Evolutionary conservation across 768 basidiomycete species (phyloP).

Genomic region (Wakefieldia striispora): DNA sequence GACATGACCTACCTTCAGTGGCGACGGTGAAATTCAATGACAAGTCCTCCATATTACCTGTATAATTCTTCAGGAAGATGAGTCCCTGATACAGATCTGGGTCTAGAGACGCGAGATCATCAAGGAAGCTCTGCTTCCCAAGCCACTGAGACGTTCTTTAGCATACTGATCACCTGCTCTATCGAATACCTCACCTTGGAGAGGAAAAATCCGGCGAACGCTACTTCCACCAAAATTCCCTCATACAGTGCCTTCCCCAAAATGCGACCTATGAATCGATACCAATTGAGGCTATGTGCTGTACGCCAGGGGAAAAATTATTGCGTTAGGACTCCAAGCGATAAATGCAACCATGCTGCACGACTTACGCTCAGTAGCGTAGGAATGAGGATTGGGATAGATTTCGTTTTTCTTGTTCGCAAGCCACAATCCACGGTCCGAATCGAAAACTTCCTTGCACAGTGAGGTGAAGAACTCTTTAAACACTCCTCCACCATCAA

Average conservation of each 20-base stretch:
- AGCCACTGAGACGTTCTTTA: constrained; percentile 64
- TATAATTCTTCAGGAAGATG: constrained; percentile 89
- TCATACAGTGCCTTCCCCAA: constrained; percentile 97
- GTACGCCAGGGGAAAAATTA: neutral
- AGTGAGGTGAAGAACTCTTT: constrained; percentile 96
- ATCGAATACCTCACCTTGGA: constrained; percentile 56
- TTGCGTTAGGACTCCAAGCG: neutral
- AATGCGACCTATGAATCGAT: constrained; percentile 88
- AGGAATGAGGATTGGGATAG: constrained; percentile 91
- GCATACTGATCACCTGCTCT: neutral
- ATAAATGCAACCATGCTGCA: neutral
- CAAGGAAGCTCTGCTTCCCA: constrained; percentile 86
- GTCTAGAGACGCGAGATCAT: constrained; percentile 90
- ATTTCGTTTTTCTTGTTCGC: constrained; percentile 88
- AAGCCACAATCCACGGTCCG: constrained; percentile 92
- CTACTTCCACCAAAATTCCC: constrained; percentile 91
- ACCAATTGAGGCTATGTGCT: constrained; percentile 91
- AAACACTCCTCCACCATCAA: constrained; percentile 96
- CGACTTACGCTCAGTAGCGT: constrained; percentile 79
- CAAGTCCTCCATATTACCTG: constrained; percentile 82
- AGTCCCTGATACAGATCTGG: constrained; percentile 91
- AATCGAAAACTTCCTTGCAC: constrained; percentile 92
- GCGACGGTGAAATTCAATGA: constrained; percentile 88
- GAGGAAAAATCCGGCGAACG: constrained; percentile 94
- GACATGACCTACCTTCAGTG: constrained; percentile 62